Percentiles rank a stretch among this genome's conserved stretches.
phyloP scores from a whole-genome alignment of 371 early-diverging fungal genomes.

The Apophysomyces elegans region DNA sequence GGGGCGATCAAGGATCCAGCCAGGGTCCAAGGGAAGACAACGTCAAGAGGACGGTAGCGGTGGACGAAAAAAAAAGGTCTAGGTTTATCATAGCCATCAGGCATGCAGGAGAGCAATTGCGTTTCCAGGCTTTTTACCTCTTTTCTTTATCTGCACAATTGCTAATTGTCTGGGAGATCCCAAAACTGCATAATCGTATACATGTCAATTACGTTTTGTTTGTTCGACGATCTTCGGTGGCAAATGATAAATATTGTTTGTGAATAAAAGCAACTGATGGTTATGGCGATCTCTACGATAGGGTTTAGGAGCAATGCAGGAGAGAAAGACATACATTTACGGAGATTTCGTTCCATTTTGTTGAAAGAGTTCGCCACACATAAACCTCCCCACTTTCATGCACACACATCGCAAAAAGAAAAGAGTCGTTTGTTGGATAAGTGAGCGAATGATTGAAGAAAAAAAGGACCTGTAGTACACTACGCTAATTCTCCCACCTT shows the following conservation, averaged over 20 bases:
- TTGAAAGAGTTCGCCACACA: not conserved
- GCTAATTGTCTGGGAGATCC: not conserved
- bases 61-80: not conserved
- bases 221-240: not conserved
- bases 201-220: not conserved
- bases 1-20: not conserved
- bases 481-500: not conserved
- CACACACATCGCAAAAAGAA: not conserved
- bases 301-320: conserved; percentile 7
- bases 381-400: conserved; percentile 4
- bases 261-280: not conserved
- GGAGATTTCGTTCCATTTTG: conserved; percentile 8
- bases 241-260: not conserved
- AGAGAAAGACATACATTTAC: conserved; percentile 1
- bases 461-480: not conserved
- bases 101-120: not conserved
- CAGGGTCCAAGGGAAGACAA: conserved; percentile 12
- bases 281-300: not conserved
- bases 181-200: not conserved
- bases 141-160: not conserved
- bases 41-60: not conserved
- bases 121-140: not conserved
- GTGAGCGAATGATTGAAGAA: not conserved
- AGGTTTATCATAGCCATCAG: conserved; percentile 5
- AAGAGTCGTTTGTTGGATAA: not conserved